Base-by-base conservation (phyloP, 345 rosid species). In the Iberis pinnata region DNA sequence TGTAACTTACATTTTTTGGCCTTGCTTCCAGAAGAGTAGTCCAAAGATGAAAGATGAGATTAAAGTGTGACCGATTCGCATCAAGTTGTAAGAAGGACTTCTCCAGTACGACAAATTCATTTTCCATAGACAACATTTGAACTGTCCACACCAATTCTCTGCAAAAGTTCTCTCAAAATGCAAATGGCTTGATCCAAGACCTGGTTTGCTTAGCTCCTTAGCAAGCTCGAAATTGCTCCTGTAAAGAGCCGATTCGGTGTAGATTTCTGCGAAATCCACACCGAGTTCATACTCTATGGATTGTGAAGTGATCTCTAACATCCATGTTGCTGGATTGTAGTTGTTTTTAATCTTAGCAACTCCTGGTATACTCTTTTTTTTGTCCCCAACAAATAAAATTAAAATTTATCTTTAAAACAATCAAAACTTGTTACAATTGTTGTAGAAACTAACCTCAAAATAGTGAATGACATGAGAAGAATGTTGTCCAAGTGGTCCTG, bases 301-400 rank as follows among this genome's bases (percentile, higher is more conserved):
- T 44, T 60, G 53, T 44, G 83, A 83, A 61, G 89, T 75, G 25
- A 80, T 74, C 29, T 83, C 92, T 53, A 89, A 50, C 78, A 85
- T 74, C 95, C 95, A 89, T 43, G 95, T 85, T 27, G 89, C 82
- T 16, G 97, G 97, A 61, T 89, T 89, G 52, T 69, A 71, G 36
- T 78, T 86, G 36, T 77, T 73, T 69, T 45, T 78, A 13, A 83
- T 83, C 64, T 80, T 81, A 1, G 73, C 55, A 56, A 77, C 80
- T 31, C 89, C 86, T 42, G 73, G 56, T 11, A 89, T 63, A 16
- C 70, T 55, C 95, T 29, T 7, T n/a, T n/a, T n/a, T n/a, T n/a
- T n/a, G n/a, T n/a, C n/a, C n/a, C n/a, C n/a, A n/a, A n/a, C n/a
- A n/a, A n/a, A n/a, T n/a, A n/a, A n/a, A n/a, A n/a, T 22, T 22